phyloP scores from a whole-genome alignment of 2,329 filamentous ascomycete species.

The Chrysosphaeria jannelii region DNA sequence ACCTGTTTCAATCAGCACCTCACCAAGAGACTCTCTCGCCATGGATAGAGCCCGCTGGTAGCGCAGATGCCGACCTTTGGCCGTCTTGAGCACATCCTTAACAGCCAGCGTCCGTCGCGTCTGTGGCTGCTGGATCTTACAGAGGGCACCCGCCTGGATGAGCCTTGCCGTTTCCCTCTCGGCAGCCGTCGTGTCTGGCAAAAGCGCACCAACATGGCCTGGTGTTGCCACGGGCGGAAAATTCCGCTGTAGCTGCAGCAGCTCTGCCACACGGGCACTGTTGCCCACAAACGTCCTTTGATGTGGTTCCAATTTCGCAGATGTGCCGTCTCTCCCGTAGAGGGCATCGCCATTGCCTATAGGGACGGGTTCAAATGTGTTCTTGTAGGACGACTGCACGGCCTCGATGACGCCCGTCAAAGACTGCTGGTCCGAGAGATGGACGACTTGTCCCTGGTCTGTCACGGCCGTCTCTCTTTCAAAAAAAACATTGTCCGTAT shows the following conservation, averaged over 20 bases:
- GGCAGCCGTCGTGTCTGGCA: constrained; percentile 27
- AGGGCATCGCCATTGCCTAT: not conserved
- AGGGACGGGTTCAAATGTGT: constrained; percentile 37
- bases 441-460: constrained; percentile 25
- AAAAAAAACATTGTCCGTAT: no score
- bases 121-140: constrained; percentile 27
- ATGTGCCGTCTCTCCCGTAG: constrained; percentile 9
- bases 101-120: constrained; percentile 12
- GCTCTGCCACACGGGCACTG: constrained; percentile 20
- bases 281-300: constrained; percentile 4
- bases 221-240: constrained; percentile 34
- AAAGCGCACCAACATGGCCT: constrained; percentile 33
- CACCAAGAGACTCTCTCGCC: constrained; percentile 10
- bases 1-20: constrained; percentile 27
- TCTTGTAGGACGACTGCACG: constrained; percentile 25
- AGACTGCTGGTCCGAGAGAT: constrained; percentile 22
- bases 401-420: constrained; percentile 33
- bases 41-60: constrained; percentile 13
- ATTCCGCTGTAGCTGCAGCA: constrained; percentile 26
- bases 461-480: not conserved
- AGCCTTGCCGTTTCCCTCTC: constrained; percentile 38
- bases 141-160: constrained; percentile 21
- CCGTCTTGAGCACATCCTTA: not conserved
- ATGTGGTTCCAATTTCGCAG: no score
- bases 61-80: constrained; percentile 4